These are phyloP conservation scores for Dryadomyces sulphureus DNA, from an alignment of 2,329 filamentous ascomycete genomes.

Conservation along the genomic window DNA sequence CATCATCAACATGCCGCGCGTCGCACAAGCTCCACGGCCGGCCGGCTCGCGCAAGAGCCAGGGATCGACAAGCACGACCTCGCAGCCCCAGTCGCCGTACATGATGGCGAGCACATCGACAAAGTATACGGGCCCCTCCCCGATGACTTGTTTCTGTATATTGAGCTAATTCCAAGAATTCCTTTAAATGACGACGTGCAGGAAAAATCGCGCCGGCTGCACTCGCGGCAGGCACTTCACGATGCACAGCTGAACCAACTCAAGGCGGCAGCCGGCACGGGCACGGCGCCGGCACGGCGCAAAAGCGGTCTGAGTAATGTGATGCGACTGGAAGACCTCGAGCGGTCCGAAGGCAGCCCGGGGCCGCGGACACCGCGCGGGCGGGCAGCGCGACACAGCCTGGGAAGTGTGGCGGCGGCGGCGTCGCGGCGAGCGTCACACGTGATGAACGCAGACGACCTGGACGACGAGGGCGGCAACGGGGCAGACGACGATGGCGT, in stretches of 20 bases:
- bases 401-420: slow-evolving; percentile 13
- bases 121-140: slow-evolving; percentile 28
- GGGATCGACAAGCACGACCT: slow-evolving; percentile 29
- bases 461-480: slow-evolving; percentile 12
- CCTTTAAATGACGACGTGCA: slow-evolving; percentile 90
- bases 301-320: slow-evolving; percentile 41
- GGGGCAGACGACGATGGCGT: slow-evolving; percentile 40
- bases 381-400: slow-evolving; percentile 7
- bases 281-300: slow-evolving; percentile 52
- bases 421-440: not conserved
- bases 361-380: slow-evolving; percentile 34
- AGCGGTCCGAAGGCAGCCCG: slow-evolving; percentile 29
- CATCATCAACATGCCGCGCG: slow-evolving; percentile 36
- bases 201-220: slow-evolving; percentile 78
- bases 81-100: slow-evolving; percentile 32
- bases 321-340: slow-evolving; percentile 38
- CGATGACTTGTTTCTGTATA: too few species aligned
- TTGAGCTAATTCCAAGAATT: too few species aligned
- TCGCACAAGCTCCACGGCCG: slow-evolving; percentile 37
- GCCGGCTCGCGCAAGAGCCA: slow-evolving; percentile 23
- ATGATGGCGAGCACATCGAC: slow-evolving; percentile 44
- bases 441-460: not conserved
- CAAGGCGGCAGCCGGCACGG: slow-evolving; percentile 65
- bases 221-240: slow-evolving; percentile 76
- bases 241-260: slow-evolving; percentile 88